Evolutionary conservation across 208 protist species (phyloP).

Genomic region (Lotmaria passim): DNA sequence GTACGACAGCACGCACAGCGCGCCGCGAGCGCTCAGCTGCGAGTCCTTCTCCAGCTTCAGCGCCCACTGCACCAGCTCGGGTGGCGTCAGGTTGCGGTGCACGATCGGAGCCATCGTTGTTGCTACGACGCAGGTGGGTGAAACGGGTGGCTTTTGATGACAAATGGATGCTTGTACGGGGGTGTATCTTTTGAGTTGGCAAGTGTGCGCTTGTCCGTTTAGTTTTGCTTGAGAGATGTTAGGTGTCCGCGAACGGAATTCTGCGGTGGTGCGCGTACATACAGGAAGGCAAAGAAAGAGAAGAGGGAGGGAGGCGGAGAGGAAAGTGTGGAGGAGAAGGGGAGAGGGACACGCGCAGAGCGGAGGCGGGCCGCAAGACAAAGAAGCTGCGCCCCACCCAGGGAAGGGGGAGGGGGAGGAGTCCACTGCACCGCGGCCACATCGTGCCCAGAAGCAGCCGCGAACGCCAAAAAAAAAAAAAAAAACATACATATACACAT

Average conservation of each 20-base stretch:
- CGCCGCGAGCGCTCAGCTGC: constrained; percentile 82
- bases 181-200: not conserved
- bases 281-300: not conserved
- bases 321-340: not conserved
- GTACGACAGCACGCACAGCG: constrained; percentile 85
- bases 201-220: not conserved
- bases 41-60: constrained; percentile 77
- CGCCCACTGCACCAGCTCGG: constrained; percentile 63
- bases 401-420: too few relatives aligned
- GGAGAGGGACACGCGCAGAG: too few relatives aligned
- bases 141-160: not conserved
- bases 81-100: constrained; percentile 57
- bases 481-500: too few relatives aligned
- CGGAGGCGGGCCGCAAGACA: too few relatives aligned
- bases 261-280: not conserved
- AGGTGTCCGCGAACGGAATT: not conserved
- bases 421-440: too few relatives aligned
- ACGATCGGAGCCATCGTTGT: constrained; percentile 28
- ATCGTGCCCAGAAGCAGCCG: too few relatives aligned
- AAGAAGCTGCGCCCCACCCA: too few relatives aligned
- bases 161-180: not conserved
- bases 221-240: constrained; percentile 1
- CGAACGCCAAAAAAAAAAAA: too few relatives aligned
- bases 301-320: not conserved
- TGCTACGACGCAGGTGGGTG: not conserved